phyloP scores from a whole-genome alignment of 306 rosid genomes.

The Fragaria iinumae region DNA sequence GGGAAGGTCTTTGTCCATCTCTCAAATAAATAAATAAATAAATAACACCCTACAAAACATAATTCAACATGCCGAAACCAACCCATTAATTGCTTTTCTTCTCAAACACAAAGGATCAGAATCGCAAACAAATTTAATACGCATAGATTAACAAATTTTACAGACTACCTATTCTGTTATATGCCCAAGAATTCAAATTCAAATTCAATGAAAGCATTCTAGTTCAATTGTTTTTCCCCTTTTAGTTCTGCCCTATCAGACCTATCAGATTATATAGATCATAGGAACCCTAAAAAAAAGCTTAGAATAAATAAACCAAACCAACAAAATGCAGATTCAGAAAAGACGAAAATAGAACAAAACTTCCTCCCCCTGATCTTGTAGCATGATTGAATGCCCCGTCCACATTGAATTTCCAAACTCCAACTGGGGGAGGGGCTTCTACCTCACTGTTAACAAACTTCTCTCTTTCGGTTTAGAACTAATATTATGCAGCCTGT shows the following conservation, averaged over 20 bases:
- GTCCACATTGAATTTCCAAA: no score
- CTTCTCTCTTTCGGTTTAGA: no score
- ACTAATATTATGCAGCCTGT: no score
- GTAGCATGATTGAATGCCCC: no score
- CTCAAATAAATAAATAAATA: background rate
- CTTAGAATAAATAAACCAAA: background rate
- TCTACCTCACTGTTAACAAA: no score
- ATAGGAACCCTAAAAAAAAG: background rate
- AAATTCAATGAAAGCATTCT: background rate
- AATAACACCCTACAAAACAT: constrained; percentile 10
- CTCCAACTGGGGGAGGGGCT: no score
- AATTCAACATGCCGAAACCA: background rate
- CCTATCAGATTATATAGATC: background rate
- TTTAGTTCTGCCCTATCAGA: background rate
- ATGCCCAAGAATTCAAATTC: constrained; percentile 14
- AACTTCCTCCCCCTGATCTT: no score
- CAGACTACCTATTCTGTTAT: background rate
- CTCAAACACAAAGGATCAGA: background rate
- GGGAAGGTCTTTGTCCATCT: constrained; percentile 57
- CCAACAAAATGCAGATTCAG: background rate
- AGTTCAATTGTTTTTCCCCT: background rate
- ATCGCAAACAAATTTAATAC: background rate
- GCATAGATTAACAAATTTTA: background rate
- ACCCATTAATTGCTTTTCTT: constrained; percentile 16
- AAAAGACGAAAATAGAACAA: background rate